A percentile compares a stretch with the other conserved stretches of the same genome.
These are phyloP conservation scores for Scleroderma bovista DNA, from an alignment of 768 basidiomycete genomes.

Conservation along the genomic window DNA sequence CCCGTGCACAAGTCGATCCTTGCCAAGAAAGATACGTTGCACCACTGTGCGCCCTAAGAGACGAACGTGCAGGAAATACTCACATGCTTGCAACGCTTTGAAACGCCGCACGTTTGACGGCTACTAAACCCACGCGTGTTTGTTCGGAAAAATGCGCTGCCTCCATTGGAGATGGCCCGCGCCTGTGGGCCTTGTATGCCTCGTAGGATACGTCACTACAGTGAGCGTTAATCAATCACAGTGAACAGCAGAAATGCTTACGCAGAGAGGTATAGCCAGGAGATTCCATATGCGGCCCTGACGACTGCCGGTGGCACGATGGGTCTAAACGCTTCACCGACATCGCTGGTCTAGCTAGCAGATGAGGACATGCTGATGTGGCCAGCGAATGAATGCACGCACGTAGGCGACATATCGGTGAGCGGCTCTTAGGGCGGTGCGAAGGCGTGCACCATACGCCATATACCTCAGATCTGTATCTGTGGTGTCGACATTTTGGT, in stretches of 20 bases:
- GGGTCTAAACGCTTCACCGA: constrained; percentile 80
- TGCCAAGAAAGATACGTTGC: not conserved
- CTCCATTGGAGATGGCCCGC: constrained; percentile 62
- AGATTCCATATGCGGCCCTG: constrained; percentile 73
- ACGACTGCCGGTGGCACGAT: constrained; percentile 70
- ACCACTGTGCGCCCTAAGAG: not conserved
- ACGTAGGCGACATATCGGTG: constrained; percentile 77
- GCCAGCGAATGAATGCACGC: constrained; percentile 18
- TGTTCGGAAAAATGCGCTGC: constrained; percentile 66
- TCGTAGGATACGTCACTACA: constrained; percentile 70
- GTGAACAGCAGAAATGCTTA: constrained; percentile 15
- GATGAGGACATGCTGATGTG: not conserved
- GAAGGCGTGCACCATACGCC: constrained; percentile 73
- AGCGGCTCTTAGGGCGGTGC: constrained; percentile 67
- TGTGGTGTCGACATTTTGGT: constrained; percentile 56
- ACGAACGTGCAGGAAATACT: constrained; percentile 21
- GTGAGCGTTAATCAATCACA: not conserved
- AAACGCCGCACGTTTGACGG: constrained; percentile 71
- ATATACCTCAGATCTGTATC: constrained; percentile 67
- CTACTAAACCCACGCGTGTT: constrained; percentile 61
- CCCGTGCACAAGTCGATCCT: not conserved
- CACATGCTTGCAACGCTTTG: constrained; percentile 82
- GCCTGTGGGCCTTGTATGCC: constrained; percentile 68
- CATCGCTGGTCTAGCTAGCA: constrained; percentile 60
- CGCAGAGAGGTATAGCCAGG: constrained; percentile 76